Evolutionary conservation across 2,329 filamentous ascomycete genomes (phyloP).

Genomic region (Sporothrix mexicana): DNA sequence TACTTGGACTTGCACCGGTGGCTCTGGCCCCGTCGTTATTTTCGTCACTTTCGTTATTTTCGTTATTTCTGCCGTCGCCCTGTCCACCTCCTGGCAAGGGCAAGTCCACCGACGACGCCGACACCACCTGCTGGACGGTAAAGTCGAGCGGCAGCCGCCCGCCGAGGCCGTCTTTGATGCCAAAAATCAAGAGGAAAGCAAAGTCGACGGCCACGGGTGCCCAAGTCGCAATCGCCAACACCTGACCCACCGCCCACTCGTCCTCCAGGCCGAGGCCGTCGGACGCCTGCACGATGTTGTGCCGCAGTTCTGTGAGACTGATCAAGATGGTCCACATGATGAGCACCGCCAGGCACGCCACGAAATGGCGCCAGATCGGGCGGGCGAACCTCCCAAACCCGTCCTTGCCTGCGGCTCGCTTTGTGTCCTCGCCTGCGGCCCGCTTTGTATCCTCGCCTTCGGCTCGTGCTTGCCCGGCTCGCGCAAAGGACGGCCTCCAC

Average conservation of each 20-base stretch:
- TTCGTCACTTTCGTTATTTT: not conserved
- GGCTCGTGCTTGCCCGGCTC: not conserved
- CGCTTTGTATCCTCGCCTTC: not conserved
- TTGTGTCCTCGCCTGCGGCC: not conserved
- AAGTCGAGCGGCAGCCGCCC: conserved; percentile 28
- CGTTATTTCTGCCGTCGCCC: not conserved
- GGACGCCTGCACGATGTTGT: conserved; percentile 32
- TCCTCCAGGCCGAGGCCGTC: conserved; percentile 31
- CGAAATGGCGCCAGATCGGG: conserved; percentile 28
- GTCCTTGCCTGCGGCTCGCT: not conserved
- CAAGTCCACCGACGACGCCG: not conserved
- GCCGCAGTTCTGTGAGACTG: conserved; percentile 29
- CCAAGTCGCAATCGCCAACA: conserved; percentile 36
- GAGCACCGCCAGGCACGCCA: conserved; percentile 31
- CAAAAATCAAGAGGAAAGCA: conserved; percentile 31
- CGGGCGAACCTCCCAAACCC: not conserved
- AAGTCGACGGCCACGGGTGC: conserved; percentile 32
- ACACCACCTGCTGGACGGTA: conserved; percentile 29
- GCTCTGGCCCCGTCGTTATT: not conserved
- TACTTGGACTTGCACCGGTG: not conserved
- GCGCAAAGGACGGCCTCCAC: not conserved
- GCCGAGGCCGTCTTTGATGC: conserved; percentile 31
- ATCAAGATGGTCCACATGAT: conserved; percentile 36
- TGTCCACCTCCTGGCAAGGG: no score
- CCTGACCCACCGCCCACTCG: conserved; percentile 36